A percentile compares a stretch with the other conserved stretches of the same genome.
These are phyloP conservation scores for Jacaranda copaia DNA, from an alignment of 257 asterid genomes.

Conservation along the genomic window DNA sequence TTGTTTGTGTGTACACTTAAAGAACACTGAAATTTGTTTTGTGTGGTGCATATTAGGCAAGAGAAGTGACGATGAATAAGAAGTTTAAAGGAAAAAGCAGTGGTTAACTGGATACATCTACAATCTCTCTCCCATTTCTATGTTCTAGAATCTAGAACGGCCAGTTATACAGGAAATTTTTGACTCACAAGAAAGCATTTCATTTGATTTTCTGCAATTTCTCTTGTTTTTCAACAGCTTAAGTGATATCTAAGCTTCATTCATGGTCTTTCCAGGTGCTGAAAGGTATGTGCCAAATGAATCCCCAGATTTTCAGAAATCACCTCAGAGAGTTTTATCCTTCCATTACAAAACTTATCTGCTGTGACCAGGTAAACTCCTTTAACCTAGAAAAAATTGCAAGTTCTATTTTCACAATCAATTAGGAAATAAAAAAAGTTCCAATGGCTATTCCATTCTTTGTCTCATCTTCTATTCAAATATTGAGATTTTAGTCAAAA, in stretches of 20 bases:
- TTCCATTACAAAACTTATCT: slow-evolving; percentile 79
- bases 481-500: not conserved
- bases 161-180: not conserved
- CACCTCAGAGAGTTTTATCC: slow-evolving; percentile 92
- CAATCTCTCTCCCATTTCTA: not conserved
- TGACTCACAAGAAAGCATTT: not conserved
- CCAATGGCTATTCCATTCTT: not conserved
- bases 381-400: not conserved
- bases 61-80: not conserved
- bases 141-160: not conserved
- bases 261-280: slow-evolving; percentile 75
- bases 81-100: not conserved
- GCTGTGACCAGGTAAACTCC: slow-evolving; percentile 90
- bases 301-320: slow-evolving; percentile 74
- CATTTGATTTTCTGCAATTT: slow-evolving; percentile 4
- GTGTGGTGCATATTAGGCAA: slow-evolving; percentile 9
- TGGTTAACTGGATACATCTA: not conserved
- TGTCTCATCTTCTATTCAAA: not conserved
- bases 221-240: not conserved
- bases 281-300: slow-evolving; percentile 81
- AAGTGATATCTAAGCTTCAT: slow-evolving; percentile 12
- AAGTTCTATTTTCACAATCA: slow-evolving; percentile 17
- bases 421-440: not conserved
- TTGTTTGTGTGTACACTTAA: not conserved
- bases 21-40: not conserved